phyloP scores from a whole-genome alignment of 2,329 filamentous ascomycete species.

The Neonectria sp. region DNA sequence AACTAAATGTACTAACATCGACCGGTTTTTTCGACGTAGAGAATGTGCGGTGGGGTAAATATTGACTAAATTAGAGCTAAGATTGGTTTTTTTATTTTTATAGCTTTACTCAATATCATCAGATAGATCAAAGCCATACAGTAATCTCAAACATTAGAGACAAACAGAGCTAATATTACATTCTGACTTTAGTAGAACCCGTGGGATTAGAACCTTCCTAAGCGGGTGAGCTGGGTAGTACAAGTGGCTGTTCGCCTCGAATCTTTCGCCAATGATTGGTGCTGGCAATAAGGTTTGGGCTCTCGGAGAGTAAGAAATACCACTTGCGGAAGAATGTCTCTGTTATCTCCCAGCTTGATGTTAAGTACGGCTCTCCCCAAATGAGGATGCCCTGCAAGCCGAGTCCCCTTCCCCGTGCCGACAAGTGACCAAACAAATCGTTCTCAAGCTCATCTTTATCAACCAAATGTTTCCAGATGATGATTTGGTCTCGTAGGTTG shows the following conservation, averaged over 20 bases:
- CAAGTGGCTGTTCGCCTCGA: neutral
- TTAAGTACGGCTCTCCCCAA: neutral
- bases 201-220: neutral
- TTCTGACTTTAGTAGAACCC: neutral
- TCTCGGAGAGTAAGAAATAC: neutral
- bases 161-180: neutral
- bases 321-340: constrained; percentile 1
- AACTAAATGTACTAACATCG: neutral
- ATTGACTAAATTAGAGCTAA: neutral
- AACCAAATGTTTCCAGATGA: neutral
- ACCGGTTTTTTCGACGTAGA: neutral
- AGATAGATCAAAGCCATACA: too few relatives aligned
- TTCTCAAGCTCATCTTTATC: neutral
- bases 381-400: neutral
- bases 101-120: too few relatives aligned
- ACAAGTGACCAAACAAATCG: neutral
- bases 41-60: neutral
- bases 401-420: neutral
- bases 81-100: neutral
- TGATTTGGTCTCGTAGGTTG: neutral
- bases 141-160: too few relatives aligned
- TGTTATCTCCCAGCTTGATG: neutral
- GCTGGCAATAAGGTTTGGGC: neutral
- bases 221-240: neutral
- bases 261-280: neutral